Evolutionary conservation across 2,329 filamentous ascomycete genomes (phyloP), one percentile per base, ranked within the genome.

Genomic region (Cryphonectria radicalis): DNA sequence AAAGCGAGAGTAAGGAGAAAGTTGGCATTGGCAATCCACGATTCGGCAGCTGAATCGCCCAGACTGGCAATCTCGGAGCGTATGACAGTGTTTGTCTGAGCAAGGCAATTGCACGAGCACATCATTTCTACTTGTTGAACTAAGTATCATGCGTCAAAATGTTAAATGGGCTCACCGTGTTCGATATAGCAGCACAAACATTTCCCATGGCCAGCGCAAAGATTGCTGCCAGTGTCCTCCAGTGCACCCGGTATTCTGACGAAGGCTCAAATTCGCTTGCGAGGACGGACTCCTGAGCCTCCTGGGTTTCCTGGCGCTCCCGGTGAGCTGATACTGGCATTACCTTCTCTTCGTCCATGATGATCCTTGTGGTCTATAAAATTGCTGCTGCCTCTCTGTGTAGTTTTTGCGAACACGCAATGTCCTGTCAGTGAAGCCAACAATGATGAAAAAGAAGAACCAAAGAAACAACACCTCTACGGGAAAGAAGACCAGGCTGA

Each of bases 1-100:
- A 71, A 71, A 8, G 70, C 70, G n/a, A 71, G 40, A 6, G 70
- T 71, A 6, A 71, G 46, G 43, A 71, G 46, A 40, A 71, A 71
- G 32, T 65, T 66, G 53, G 66, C 40, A 35, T 71, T 71, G n/a
- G 62, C 66, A 40, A 71, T 66, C 66, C 70, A 71, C 6, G 70
- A 71, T 37, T 35, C 25, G 35, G 19, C n/a, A 3, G 32, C 57
- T 14, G 70, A 46, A 28, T 66, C 70, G 35, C 70, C 70, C 32
- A 71, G 62, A 19, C 42, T 53, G 25, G 67, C 35, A 32, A 71
- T 50, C 63, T 71, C 66, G 14, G 67, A 68, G 37, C 43, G 70
- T 3, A 71, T 65, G 11, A 68, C 63, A 14, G 70, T 71, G 46
- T 71, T 71, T 25, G 66, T 65, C 70, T 71, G 42, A 17, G 35